Percentiles rank a stretch among this genome's conserved stretches.
Evolutionary conservation across 2,329 filamentous ascomycete genomes (phyloP).

Genomic region (Chaetomium sp.): DNA sequence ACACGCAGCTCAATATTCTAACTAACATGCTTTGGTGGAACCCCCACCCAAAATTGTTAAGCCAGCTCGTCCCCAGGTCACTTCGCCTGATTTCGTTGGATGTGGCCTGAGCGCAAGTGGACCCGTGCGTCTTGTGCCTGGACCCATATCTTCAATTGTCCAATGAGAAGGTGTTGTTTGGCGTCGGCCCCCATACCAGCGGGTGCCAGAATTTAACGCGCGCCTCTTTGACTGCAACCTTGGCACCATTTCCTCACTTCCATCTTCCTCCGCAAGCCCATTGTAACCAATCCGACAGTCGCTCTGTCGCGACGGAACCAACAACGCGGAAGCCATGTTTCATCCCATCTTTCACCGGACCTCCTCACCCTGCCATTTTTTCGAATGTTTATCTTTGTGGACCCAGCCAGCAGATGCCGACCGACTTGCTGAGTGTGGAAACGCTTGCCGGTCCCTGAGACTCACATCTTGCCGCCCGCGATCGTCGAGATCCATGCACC

Average conservation of each 20-base stretch:
- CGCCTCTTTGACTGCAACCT: slow-evolving; percentile 14
- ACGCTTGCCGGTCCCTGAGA: no score
- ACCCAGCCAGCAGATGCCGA: slow-evolving; percentile 2
- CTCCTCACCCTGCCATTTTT: not conserved
- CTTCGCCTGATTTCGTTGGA: no score
- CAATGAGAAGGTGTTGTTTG: not conserved
- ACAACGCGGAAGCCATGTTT: slow-evolving; percentile 16
- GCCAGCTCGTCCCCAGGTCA: no score
- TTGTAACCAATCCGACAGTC: slow-evolving; percentile 17
- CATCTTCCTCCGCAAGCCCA: not conserved
- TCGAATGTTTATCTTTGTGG: slow-evolving; percentile 7
- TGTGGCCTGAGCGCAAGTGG: no score
- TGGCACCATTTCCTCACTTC: not conserved
- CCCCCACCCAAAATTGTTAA: no score
- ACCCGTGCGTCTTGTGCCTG: not conserved
- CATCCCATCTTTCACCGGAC: slow-evolving; percentile 15
- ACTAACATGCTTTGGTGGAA: no score
- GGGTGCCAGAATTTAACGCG: slow-evolving; percentile 18
- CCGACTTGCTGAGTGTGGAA: not conserved
- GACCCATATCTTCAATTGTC: not conserved
- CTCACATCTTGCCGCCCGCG: slow-evolving; percentile 9
- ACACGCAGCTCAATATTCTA: no score
- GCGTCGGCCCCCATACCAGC: not conserved
- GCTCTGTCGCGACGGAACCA: not conserved
- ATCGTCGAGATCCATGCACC: slow-evolving; percentile 4